Evolutionary conservation across 164 flowering plant genomes (phyloP), one percentile per base, ranked within the genome.

Genomic region (Brasenia schreberi): DNA sequence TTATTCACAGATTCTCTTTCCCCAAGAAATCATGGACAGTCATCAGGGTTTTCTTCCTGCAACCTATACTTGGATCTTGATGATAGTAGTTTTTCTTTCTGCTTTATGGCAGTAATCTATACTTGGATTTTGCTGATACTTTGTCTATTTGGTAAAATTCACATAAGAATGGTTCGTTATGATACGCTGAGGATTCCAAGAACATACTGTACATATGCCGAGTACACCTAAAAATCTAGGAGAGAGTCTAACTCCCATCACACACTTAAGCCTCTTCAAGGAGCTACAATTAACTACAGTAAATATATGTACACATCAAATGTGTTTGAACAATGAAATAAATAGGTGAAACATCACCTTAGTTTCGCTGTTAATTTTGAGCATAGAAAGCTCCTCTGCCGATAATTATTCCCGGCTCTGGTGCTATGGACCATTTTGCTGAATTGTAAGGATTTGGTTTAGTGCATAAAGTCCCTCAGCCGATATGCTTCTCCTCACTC

Each of bases 381-480:
- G 56, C 56, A 1, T 0, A 2, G 56, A 49, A 14, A 49, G 56
- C 56, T 49, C 56, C 56, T 49, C 56, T 49, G 56, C 56, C 56
- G 56, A 3, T 49, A 14, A 9, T 14, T 49, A 49, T 49, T 49
- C 16, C 56, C 9, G 10, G 56, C 12, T 14, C 56, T 14, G 56
- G 16, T 3, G 1, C 14, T 49, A 49, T 49, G 56, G 56, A 49
- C 3, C 16, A 14, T 14, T 49, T 14, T 49, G 56, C 56, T 9
- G 56, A 49, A 49, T 49, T 9, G 56, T 7, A 49, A 49, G 56
- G 3, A 49, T 5, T 6, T 49, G 56, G 56, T 72, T 84, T 65
- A 94, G 79, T 73, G 67, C 85, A 19, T 83, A 85, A 71, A 94
- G 84, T 23, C 91, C 96, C 78, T 87, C 93, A 0, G 85, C 87